phyloP scores from a whole-genome alignment of 768 basidiomycete genomes.

The Pleurotus eryngii region DNA sequence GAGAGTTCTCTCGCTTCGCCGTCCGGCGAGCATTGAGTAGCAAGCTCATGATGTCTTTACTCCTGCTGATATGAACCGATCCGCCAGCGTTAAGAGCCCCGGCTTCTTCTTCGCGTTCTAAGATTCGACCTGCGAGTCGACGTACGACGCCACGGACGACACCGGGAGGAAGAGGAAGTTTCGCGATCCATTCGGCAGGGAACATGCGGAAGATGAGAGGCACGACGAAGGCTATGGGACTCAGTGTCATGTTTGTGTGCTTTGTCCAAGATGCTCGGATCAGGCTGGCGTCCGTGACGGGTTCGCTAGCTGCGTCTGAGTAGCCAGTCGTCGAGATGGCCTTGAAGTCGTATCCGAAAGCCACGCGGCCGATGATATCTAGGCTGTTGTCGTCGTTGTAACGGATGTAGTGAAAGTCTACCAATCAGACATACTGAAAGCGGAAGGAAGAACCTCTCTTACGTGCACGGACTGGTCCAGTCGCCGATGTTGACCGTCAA shows the following conservation, averaged over 20 bases:
- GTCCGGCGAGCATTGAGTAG: slow-evolving; percentile 15
- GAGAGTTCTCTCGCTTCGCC: slow-evolving; percentile 8
- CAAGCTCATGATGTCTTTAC: slow-evolving; percentile 23
- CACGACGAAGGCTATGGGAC: slow-evolving; percentile 21
- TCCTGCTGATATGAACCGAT: background rate
- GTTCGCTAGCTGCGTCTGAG: background rate
- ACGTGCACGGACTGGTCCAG: slow-evolving; percentile 20
- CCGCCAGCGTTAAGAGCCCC: background rate
- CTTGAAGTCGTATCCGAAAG: slow-evolving; percentile 38
- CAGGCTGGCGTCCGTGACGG: slow-evolving; percentile 18
- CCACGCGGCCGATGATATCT: slow-evolving; percentile 31
- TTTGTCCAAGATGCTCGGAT: slow-evolving; percentile 21
- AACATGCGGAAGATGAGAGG: slow-evolving; percentile 25
- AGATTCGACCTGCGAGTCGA: slow-evolving; percentile 19
- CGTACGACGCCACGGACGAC: slow-evolving; percentile 14
- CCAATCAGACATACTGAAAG: background rate
- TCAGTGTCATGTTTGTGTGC: slow-evolving; percentile 17
- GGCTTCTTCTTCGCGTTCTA: slow-evolving; percentile 16
- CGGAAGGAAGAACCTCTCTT: slow-evolving; percentile 6
- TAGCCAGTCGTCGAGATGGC: slow-evolving; percentile 10
- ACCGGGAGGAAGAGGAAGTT: slow-evolving; percentile 4
- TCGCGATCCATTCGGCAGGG: slow-evolving; percentile 14
- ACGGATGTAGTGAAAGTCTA: background rate
- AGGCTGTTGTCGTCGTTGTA: slow-evolving; percentile 12
- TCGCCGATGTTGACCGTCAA: slow-evolving; percentile 18